These are phyloP conservation scores for Solanum medicagineum DNA, from an alignment of 257 asterid genomes.

Conservation along the genomic window DNA sequence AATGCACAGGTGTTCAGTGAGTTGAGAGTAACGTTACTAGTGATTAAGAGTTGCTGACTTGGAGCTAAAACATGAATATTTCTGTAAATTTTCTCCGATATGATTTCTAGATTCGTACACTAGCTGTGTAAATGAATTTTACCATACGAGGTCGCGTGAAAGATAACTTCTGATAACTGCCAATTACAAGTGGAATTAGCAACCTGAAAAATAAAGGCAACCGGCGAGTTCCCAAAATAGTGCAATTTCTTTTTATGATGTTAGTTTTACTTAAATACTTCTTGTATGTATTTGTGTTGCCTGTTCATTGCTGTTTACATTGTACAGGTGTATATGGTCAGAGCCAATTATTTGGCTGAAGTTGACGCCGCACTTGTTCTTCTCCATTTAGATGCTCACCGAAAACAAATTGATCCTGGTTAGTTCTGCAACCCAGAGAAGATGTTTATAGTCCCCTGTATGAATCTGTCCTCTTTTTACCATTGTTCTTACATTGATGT, in stretches of 20 bases:
- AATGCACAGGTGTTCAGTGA: neutral
- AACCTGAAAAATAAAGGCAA: neutral
- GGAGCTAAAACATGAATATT: neutral
- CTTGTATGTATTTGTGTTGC: neutral
- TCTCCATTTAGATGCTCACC: conserved; percentile 17
- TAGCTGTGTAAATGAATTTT: neutral
- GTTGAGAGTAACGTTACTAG: neutral
- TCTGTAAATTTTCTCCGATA: neutral
- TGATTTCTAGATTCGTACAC: neutral
- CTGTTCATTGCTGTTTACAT: neutral
- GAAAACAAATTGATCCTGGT: neutral
- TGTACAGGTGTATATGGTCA: conserved; percentile 28
- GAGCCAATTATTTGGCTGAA: conserved; percentile 23
- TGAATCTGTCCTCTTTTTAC: neutral
- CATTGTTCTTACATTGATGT: neutral
- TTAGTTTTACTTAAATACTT: neutral
- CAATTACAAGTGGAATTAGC: neutral
- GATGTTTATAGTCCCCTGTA: neutral
- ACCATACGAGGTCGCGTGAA: neutral
- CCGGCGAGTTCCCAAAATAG: neutral
- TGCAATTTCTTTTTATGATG: neutral
- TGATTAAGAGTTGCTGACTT: neutral
- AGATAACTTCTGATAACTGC: neutral
- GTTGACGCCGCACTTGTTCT: conserved; percentile 44
- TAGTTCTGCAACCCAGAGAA: neutral